Base-by-base conservation (phyloP, 768 basidiomycete genomes). In the Podaxis mareebaensis region DNA sequence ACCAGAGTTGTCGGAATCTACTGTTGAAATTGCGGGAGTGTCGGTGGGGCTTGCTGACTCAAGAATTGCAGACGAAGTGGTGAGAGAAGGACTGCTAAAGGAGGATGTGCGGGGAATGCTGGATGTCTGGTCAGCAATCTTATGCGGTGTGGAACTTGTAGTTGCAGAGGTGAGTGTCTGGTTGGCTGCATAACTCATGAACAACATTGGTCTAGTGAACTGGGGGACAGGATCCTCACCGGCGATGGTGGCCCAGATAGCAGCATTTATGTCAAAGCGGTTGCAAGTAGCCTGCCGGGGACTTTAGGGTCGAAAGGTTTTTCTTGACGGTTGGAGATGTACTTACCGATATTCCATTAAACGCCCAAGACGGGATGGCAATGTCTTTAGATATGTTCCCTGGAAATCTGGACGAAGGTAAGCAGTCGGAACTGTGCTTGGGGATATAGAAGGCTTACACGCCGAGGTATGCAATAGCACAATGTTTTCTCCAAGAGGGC, bases 401-500 rank as follows among this genome's bases (percentile, higher is more conserved):
- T 26, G 59, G 54, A 30, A 60, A 57, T 7, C 55, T 61, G 15
- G 7, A 17, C 24, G 26, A 39, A 17, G 30, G 26, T 52, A 24
- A 56, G 42, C n/a, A 33, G 2, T 38, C 20, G 1, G 15, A 13
- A 26, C 13, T 1, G 33, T 10, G 11, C 48, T 28, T 8, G 33
- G 53, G 17, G 13, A 12, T 22, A 26, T 22, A 20, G 11, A 33
- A 1, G 8, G 44, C 53, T 39, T 39, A 61, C 63, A 26, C 36
- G 11, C 15, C 2, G 11, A 62, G 46, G 48, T 66, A 66, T 13
- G 57, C 59, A 4, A 30, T 53, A 11, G 52, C 44, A 26, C 69
- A 70, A 39, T 68, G 62, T 22, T 22, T 49, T 7, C 24, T 59
- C 66, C 68, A 70, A 7, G 44, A 61, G 6, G 52, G 56, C 68